Conservation (phyloP, 1,284 basidiomycete genomes). For the Volvariella volvacea region DNA sequence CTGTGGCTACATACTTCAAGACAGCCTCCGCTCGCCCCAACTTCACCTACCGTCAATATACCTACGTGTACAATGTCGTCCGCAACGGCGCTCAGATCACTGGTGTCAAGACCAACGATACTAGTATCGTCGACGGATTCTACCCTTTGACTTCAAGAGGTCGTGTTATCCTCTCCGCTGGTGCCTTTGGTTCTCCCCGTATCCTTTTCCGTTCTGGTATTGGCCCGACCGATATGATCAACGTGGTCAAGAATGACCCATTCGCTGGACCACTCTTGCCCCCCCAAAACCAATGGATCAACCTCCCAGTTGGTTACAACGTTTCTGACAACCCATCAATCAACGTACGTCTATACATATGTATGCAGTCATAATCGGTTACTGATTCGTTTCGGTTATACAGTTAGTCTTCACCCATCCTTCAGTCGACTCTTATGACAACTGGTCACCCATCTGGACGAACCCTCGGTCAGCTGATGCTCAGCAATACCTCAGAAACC, state of each 20-base stretch:
- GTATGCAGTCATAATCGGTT: too few species aligned
- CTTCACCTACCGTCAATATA: constrained; percentile 43
- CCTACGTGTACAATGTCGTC: constrained; percentile 44
- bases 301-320: constrained; percentile 52
- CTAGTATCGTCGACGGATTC: constrained; percentile 45
- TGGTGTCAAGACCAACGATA: constrained; percentile 58
- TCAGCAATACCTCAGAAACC: constrained; percentile 42
- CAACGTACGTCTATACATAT: constrained; percentile 43
- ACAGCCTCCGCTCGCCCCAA: constrained; percentile 48
- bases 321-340: constrained; percentile 60
- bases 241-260: constrained; percentile 39
- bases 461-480: constrained; percentile 49
- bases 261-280: constrained; percentile 42
- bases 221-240: constrained; percentile 54
- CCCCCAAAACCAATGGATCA: constrained; percentile 43
- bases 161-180: constrained; percentile 53
- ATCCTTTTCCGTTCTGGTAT: constrained; percentile 61
- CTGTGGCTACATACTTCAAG: constrained; percentile 53
- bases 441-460: constrained; percentile 53
- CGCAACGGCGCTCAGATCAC: constrained; percentile 52
- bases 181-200: constrained; percentile 49
- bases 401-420: constrained; percentile 63
- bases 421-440: constrained; percentile 54
- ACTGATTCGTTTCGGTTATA: too few species aligned
- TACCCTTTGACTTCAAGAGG: constrained; percentile 50